Conservation (phyloP, 495 filamentous ascomycete genomes). For the Tuber brumale region DNA sequence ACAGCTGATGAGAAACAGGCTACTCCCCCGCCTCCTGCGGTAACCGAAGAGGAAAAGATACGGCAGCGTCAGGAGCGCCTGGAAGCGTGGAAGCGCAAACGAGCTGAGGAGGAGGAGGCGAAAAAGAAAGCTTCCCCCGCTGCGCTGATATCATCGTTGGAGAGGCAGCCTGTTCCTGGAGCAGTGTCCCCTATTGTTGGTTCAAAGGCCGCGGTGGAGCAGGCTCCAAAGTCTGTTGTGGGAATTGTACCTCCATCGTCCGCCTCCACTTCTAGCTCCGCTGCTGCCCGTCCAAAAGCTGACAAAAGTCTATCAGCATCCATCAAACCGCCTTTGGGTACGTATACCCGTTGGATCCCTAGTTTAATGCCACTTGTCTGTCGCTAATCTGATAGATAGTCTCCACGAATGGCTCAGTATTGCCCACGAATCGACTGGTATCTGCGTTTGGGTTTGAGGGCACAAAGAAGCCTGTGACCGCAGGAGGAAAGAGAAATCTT, state of each 20-base stretch:
- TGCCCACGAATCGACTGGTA: slow-evolving; percentile 58
- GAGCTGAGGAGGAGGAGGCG: slow-evolving; percentile 66
- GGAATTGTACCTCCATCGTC: slow-evolving; percentile 53
- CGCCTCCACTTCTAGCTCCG: slow-evolving; percentile 45
- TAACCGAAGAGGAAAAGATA: slow-evolving; percentile 75
- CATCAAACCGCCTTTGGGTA: slow-evolving; percentile 49
- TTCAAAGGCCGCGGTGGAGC: slow-evolving; percentile 46
- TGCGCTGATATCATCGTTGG: slow-evolving; percentile 53
- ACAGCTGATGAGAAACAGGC: slow-evolving; percentile 52
- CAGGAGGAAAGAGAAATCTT: slow-evolving; percentile 62
- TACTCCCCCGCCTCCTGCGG: slow-evolving; percentile 51
- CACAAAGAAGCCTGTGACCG: slow-evolving; percentile 58
- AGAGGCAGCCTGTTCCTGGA: slow-evolving; percentile 44
- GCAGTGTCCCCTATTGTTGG: slow-evolving; percentile 52
- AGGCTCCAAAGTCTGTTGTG: slow-evolving; percentile 58
- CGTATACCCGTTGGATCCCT: slow-evolving; percentile 14
- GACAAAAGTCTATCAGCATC: slow-evolving; percentile 50
- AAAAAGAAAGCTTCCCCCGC: slow-evolving; percentile 63
- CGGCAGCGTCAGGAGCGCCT: slow-evolving; percentile 75
- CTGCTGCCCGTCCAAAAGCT: slow-evolving; percentile 49
- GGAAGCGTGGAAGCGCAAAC: slow-evolving; percentile 88
- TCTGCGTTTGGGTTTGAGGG: slow-evolving; percentile 76
- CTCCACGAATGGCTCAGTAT: slow-evolving; percentile 46
- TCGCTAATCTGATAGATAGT: slow-evolving; percentile 39
- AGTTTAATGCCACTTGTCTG: neutral